Base-by-base conservation (phyloP, 768 basidiomycete genomes). In the Termitomyces sp. region DNA sequence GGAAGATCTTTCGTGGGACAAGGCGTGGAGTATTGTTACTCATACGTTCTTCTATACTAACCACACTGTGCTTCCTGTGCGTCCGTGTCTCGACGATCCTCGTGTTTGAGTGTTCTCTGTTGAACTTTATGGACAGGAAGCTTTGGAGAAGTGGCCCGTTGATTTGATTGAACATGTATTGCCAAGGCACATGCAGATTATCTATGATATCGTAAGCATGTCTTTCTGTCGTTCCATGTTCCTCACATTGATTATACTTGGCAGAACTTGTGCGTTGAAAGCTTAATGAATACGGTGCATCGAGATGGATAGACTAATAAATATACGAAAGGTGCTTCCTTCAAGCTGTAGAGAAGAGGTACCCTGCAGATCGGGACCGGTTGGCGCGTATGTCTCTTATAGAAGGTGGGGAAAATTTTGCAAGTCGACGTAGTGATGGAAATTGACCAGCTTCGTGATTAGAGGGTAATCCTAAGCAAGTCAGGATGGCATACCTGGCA, bases 1-100 rank as follows among this genome's bases (percentile, higher is more conserved):
- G 39, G 96, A 98, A 71, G 92, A 95, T 37, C 67, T 95, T 20
- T 65, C 75, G 2, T 99, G 94, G 91, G 83, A 85, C 62, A 65
- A 73, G 16, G 95, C 97, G 4, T 99, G 97, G 97, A 72, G 79
- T 24, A 93, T 98, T 65, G 86, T 89, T 47, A 92, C 86, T 54
- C 88, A 88, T 69, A 93, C 91, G 2, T 95, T 97, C 78, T 94
- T 91, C 73, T 98, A 94, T 77, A 98, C 95, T 11, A 97, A 96
- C 71, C 95, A 94, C 73, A 94, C 92, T 8, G 95, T 98, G 33
- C 78, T 97, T 33, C 91, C 93, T 24, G 93, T 89, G 42, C 66
- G 84, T 80, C 65, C 50, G 51, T 16, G 5, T 37, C 34, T 51
- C 22, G 24, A 16, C 6, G 16, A 15, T 13, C 13, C 12, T 3